phyloP scores from a whole-genome alignment of 2,329 filamentous ascomycete genomes.

The Tolypocladium nubicola region DNA sequence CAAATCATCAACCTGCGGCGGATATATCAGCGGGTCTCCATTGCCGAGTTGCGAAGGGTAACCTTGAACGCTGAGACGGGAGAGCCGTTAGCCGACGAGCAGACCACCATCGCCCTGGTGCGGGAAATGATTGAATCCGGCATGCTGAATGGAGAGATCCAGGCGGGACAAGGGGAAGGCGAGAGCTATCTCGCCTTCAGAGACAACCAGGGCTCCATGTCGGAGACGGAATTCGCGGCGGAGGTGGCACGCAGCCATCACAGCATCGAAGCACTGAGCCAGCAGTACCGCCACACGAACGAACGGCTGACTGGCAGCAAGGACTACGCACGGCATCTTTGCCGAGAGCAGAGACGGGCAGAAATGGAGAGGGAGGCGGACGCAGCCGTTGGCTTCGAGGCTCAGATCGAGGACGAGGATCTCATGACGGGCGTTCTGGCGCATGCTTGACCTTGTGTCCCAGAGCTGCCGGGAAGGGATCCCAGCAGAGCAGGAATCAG shows the following conservation, averaged over 20 bases:
- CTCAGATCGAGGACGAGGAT: slow-evolving; percentile 48
- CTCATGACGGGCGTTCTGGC: slow-evolving; percentile 39
- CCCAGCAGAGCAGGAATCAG: not conserved
- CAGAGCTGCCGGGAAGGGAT: not conserved
- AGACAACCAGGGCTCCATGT: slow-evolving; percentile 27
- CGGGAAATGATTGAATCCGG: slow-evolving; percentile 43
- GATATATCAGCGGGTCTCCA: slow-evolving; percentile 54
- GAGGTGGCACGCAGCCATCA: slow-evolving; percentile 30
- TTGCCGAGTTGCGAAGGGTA: slow-evolving; percentile 38
- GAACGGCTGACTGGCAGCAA: slow-evolving; percentile 43
- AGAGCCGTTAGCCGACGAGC: slow-evolving; percentile 26
- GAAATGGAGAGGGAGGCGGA: slow-evolving; percentile 30
- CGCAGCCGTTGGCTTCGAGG: slow-evolving; percentile 29
- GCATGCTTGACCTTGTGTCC: slow-evolving; percentile 4
- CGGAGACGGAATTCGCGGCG: slow-evolving; percentile 39
- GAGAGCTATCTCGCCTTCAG: slow-evolving; percentile 42
- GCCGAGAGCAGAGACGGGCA: slow-evolving; percentile 33
- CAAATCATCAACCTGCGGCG: slow-evolving; percentile 63
- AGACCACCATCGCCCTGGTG: slow-evolving; percentile 35
- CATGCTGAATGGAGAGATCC: slow-evolving; percentile 42
- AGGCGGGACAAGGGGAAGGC: slow-evolving; percentile 28
- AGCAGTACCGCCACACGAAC: slow-evolving; percentile 40
- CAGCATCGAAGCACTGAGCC: slow-evolving; percentile 33
- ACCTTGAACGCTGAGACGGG: slow-evolving; percentile 47
- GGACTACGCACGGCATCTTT: slow-evolving; percentile 41